Base-by-base conservation (phyloP, 2,329 filamentous ascomycete species). In the Colletotrichum plurivorum region DNA sequence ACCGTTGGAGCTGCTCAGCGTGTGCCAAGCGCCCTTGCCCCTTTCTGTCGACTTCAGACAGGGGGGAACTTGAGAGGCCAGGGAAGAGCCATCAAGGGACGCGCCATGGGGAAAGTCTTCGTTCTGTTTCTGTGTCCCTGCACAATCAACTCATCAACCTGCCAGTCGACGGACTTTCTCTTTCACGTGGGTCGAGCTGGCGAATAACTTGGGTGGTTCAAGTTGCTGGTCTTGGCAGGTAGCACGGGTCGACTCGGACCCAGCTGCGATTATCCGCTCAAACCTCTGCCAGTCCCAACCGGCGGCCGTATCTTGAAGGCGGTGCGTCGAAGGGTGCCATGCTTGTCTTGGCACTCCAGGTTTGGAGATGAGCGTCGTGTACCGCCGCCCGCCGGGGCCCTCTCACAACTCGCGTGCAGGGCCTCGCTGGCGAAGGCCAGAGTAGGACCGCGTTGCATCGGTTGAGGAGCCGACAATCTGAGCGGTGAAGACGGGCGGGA, bases 341-440 rank as follows among this genome's bases (percentile, higher is more conserved):
- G 36, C 27, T 9, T 20, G 41, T 36, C 66, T 69, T 66, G 54
- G 66, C 66, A 20, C 45, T 46, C 62, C 49, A 27, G 49, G 49
- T 45, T 65, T 36, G 49, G 62, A 66, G 62, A 69, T 66, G 66
- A 69, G 43, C 54, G 62, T 69, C 62, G 41, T 65, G 53, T 55
- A 8, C 31, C 3, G 31, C 31, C 31, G 62, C 46, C 46, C 46
- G 46, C 18, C 46, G 18, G 46, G 8, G 25, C 61, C 54, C 59
- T 65, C 66, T 69, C 65, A 68, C 39, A 68, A 64, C 27, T 69
- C 66, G 66, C 41, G 39, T 66, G 55, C 66, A 69, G 55, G 22
- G 41, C 36, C 12, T 69, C 43, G 49, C 41, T 65, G 31, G 31
- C 25, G 45, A 27, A n/a, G 46, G 16, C n/a, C 25, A n/a, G n/a